Base-by-base conservation (phyloP, 192 early-diverging fungal species). In the Entrophospora sp. region DNA sequence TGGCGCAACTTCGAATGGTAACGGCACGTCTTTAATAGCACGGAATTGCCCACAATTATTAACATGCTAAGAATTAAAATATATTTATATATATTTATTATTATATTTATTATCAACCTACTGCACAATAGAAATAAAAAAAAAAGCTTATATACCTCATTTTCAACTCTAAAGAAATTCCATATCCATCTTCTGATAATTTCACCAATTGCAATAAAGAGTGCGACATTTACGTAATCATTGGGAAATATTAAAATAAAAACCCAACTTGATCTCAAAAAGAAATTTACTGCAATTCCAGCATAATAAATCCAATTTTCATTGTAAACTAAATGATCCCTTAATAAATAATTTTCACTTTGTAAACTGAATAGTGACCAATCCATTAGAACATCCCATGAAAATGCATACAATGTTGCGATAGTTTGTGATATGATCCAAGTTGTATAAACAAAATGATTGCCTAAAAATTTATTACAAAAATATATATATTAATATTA, bases 81-180 rank as follows among this genome's bases (percentile, higher is more conserved):
- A n/a, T n/a, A n/a, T n/a, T n/a, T n/a, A n/a, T n/a, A n/a, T n/a
- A n/a, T n/a, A n/a, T n/a, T n/a, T n/a, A n/a, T n/a, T n/a, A n/a
- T n/a, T n/a, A n/a, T n/a, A n/a, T n/a, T n/a, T n/a, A n/a, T n/a
- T n/a, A n/a, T n/a, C n/a, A n/a, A n/a, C n/a, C n/a, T n/a, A n/a
- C n/a, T n/a, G n/a, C n/a, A n/a, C n/a, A n/a, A n/a, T n/a, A n/a
- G n/a, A n/a, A n/a, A n/a, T n/a, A n/a, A n/a, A n/a, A n/a, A n/a
- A n/a, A n/a, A n/a, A n/a, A n/a, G n/a, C n/a, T n/a, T n/a, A n/a
- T n/a, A n/a, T n/a, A 69, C 71, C 37, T 87, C 89, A 72, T 89
- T 89, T 69, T 91, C 89, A 18, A 91, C 71, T 4, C 89, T 83
- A 69, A 88, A 88, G 52, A 91, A 86, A 64, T 88, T 91, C 89